phyloP scores from a whole-genome alignment of 1,284 basidiomycete genomes.

The Ceratobasidium sp. region DNA sequence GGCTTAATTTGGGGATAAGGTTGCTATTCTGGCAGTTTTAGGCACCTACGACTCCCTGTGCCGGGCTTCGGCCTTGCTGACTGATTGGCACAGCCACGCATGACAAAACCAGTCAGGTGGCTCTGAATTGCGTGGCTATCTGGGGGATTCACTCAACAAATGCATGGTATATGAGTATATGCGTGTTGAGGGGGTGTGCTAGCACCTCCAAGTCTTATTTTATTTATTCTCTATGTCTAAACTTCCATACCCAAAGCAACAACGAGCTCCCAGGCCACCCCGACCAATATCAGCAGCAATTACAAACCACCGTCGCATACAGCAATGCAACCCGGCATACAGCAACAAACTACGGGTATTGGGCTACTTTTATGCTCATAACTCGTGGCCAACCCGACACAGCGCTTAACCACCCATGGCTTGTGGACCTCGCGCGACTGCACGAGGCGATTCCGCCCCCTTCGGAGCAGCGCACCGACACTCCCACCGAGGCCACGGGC shows the following conservation, averaged over 20 bases:
- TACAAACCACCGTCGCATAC: background rate
- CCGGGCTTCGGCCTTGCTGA: conserved; percentile 8
- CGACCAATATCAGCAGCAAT: background rate
- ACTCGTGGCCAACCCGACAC: conserved; percentile 65
- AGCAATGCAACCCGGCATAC: background rate
- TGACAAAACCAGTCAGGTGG: conserved; percentile 6
- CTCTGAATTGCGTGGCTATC: conserved; percentile 2
- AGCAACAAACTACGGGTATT: background rate
- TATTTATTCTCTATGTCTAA: background rate
- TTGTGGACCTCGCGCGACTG: conserved; percentile 56
- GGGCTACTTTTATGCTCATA: too few relatives aligned
- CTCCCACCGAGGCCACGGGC: conserved; percentile 25
- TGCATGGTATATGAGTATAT: conserved; percentile 3
- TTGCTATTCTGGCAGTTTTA: too few relatives aligned
- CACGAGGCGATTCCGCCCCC: background rate
- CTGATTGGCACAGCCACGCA: background rate
- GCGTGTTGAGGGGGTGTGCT: background rate
- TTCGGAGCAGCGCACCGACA: conserved; percentile 2
- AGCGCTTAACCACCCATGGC: conserved; percentile 74
- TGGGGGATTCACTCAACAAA: background rate
- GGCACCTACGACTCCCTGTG: too few relatives aligned
- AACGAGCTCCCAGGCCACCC: background rate
- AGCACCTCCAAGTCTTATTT: background rate
- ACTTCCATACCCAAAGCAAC: background rate
- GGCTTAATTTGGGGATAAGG: too few relatives aligned